phyloP scores from a whole-genome alignment of 2,329 filamentous ascomycete genomes.

The Emericellopsis atlantica region DNA sequence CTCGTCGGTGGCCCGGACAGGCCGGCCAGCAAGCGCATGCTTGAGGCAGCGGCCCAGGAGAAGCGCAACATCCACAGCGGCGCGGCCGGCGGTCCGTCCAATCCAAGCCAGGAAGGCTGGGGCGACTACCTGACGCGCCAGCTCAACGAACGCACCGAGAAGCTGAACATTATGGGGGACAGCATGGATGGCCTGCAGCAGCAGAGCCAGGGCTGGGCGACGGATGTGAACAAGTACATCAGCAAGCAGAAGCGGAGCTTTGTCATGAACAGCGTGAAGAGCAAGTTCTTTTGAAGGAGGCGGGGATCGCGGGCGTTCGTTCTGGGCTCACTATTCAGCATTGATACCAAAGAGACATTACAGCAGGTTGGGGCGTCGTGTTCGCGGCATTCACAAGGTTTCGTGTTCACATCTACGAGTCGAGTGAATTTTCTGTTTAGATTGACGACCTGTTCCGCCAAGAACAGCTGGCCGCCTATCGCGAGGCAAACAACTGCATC shows the following conservation, averaged over 20 bases:
- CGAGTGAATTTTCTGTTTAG: too few relatives aligned
- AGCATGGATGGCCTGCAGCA: conserved; percentile 73
- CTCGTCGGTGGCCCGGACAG: conserved; percentile 82
- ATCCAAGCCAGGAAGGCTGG: conserved; percentile 45
- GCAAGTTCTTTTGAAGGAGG: conserved; percentile 34
- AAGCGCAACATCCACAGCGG: conserved; percentile 40
- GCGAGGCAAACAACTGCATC: too few relatives aligned
- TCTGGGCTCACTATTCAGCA: too few relatives aligned
- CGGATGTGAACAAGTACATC: conserved; percentile 81
- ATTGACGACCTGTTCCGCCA: too few relatives aligned
- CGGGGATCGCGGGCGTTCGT: too few relatives aligned
- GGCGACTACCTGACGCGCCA: conserved; percentile 76
- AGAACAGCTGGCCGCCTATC: too few relatives aligned
- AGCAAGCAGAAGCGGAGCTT: conserved; percentile 78
- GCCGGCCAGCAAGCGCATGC: conserved; percentile 78
- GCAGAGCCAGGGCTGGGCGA: conserved; percentile 70
- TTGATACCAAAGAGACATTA: too few relatives aligned
- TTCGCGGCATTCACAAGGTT: too few relatives aligned
- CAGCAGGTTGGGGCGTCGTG: too few relatives aligned
- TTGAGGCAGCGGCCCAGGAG: conserved; percentile 66
- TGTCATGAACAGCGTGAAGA: conserved; percentile 56
- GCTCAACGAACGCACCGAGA: conserved; percentile 83
- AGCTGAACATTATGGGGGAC: conserved; percentile 70
- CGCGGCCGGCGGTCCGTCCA: conserved; percentile 8
- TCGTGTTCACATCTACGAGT: too few relatives aligned